These are phyloP conservation scores for Mucor indicus DNA, from an alignment of 371 early-diverging fungal species.

Conservation along the genomic window DNA sequence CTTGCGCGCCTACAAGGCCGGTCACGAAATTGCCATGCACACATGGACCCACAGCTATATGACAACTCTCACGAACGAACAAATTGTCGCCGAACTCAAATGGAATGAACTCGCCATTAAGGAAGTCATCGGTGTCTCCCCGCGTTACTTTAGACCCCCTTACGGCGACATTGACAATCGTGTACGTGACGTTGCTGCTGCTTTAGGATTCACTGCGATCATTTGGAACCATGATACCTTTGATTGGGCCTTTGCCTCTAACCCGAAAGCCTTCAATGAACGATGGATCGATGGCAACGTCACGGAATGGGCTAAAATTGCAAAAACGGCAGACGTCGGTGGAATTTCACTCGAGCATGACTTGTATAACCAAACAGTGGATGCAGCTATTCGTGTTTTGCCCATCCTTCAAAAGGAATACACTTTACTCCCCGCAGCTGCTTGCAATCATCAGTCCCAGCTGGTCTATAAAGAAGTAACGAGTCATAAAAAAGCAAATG, in stretches of 20 bases:
- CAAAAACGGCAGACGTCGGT: conserved; percentile 23
- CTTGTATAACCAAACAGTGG: conserved; percentile 34
- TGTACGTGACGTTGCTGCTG: conserved; percentile 43
- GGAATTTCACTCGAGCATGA: conserved; percentile 45
- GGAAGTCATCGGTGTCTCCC: conserved; percentile 59
- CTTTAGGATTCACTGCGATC: conserved; percentile 44
- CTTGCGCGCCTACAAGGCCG: conserved; percentile 34
- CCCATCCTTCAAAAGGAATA: conserved; percentile 30
- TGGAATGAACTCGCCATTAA: conserved; percentile 58
- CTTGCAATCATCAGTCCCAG: too few relatives aligned
- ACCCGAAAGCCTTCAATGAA: conserved; percentile 6
- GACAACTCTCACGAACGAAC: conserved; percentile 58
- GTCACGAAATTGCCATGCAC: conserved; percentile 56
- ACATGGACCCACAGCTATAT: conserved; percentile 59
- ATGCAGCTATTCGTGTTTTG: conserved; percentile 34
- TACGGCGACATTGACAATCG: conserved; percentile 54
- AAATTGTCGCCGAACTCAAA: conserved; percentile 65
- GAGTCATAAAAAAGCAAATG: too few relatives aligned
- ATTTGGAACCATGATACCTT: conserved; percentile 48
- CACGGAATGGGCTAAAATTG: conserved; percentile 35
- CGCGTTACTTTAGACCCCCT: conserved; percentile 61
- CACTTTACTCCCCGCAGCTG: conserved; percentile 19
- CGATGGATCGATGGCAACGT: conserved; percentile 35
- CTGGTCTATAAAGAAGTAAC: too few relatives aligned
- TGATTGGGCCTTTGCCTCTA: conserved; percentile 32